Evolutionary conservation across 345 rosid species (phyloP), one percentile per base, ranked within the genome.

Genomic region (Salix brachista): DNA sequence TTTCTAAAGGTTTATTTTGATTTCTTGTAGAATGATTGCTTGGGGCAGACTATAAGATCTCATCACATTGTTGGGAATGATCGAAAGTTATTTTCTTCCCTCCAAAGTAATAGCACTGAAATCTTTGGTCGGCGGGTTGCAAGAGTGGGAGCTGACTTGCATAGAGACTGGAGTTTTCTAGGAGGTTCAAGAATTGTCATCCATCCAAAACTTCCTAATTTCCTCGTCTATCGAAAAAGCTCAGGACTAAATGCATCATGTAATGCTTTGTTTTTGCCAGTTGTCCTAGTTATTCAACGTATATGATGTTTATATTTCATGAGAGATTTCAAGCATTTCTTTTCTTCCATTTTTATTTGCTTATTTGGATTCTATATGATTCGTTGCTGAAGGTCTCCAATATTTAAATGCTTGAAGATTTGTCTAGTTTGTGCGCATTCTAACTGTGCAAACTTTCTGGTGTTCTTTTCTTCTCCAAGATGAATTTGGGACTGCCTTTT

Each of bases 231-330:
- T 76, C 86, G 58, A 70, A 92, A 85, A 75, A 25, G 72, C 79
- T 69, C 81, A 1, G 23, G 78, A 71, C 78, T 89, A 67, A 84
- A 79, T 62, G 95, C 98, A 84, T 92, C 98, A 83, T 94, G 97
- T 92, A 89, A 86, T 80, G 68, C 70, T 26, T 34, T 18, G 28
- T n/a, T 70, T 77, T 73, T n/a, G 17, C 18, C 26, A 5, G 14
- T 42, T 11, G 23, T 30, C 26, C 65, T 46, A 12, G 37, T 42
- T 74, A 11, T 54, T 70, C 14, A 39, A 10, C 23, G 4, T 30
- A 34, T 58, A 25, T 46, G 17, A 16, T 32, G 5, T 65, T 64
- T 10, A 26, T 18, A 32, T 65, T 65, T 78, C 4, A 5, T 41
- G n/a, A 42, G 42, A 61, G 13, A 12, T 36, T 21, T 11, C 1